phyloP scores from a whole-genome alignment of 495 filamentous ascomycete genomes.

The Collariella sp. region DNA sequence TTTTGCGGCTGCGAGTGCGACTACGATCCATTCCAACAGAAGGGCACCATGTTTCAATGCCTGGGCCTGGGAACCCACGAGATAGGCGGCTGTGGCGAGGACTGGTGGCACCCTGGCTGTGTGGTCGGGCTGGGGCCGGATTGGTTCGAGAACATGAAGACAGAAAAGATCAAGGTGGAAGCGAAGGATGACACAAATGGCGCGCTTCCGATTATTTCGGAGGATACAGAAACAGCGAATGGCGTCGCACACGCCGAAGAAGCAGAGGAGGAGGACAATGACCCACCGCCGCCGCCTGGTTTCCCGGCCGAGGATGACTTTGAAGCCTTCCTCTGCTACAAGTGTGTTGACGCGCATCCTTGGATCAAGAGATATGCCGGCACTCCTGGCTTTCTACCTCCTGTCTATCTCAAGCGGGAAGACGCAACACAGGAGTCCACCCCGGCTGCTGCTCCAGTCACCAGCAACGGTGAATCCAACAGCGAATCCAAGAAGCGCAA shows the following conservation, averaged over 20 bases:
- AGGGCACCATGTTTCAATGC: constrained; percentile 99
- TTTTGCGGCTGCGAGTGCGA: constrained; percentile 87
- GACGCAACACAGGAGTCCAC: constrained; percentile 1
- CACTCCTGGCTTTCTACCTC: constrained; percentile 66
- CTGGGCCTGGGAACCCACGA: constrained; percentile 71
- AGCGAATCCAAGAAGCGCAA: constrained; percentile 63
- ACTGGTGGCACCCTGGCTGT: constrained; percentile 98
- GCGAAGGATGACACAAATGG: constrained; percentile 6
- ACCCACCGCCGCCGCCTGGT: constrained; percentile 60
- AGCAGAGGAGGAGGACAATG: constrained; percentile 36
- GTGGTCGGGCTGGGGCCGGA: constrained; percentile 64
- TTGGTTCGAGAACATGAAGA: constrained; percentile 49
- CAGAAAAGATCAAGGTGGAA: constrained; percentile 18
- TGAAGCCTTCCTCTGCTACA: constrained; percentile 84
- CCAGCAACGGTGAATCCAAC: constrained; percentile 11
- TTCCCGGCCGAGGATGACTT: constrained; percentile 88
- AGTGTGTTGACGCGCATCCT: constrained; percentile 78
- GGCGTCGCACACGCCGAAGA: too few relatives aligned
- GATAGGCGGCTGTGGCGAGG: constrained; percentile 87
- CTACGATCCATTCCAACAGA: constrained; percentile 78
- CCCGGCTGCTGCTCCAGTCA: background rate
- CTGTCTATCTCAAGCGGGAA: constrained; percentile 43
- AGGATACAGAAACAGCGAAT: constrained; percentile 17
- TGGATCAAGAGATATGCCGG: constrained; percentile 94
- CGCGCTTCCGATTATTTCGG: constrained; percentile 32